Conservation (phyloP, 106 monocot species). For the Platanthera zijinensis region DNA sequence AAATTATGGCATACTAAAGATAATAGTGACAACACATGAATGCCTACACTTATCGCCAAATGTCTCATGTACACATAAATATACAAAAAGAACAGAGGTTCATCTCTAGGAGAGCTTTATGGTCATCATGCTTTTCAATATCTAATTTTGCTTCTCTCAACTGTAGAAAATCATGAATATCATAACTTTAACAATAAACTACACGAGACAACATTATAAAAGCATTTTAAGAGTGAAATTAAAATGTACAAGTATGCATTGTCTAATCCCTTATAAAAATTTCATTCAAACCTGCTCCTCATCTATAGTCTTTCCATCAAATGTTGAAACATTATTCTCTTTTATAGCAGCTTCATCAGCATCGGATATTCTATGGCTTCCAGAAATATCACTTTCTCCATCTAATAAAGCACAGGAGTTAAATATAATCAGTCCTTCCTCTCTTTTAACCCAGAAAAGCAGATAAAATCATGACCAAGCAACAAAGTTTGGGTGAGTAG, state of each 20-base stretch:
- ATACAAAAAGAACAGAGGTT: slow-evolving; percentile 2
- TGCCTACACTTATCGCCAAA: no score
- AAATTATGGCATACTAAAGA: no score
- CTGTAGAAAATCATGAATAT: slow-evolving; percentile 14
- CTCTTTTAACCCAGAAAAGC: no score
- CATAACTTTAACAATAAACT: not conserved
- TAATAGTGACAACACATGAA: no score
- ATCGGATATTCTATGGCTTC: slow-evolving; percentile 27
- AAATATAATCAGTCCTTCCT: no score
- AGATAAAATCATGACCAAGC: no score
- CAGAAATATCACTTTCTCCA: slow-evolving; percentile 45
- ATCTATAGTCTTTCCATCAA: slow-evolving; percentile 30
- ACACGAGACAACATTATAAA: not conserved
- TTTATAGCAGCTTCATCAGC: slow-evolving; percentile 23
- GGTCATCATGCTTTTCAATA: slow-evolving; percentile 43
- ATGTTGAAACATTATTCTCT: slow-evolving; percentile 21
- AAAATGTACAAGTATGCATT: not conserved
- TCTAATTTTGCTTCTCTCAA: slow-evolving; percentile 31
- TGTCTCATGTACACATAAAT: not conserved
- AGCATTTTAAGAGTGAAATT: not conserved
- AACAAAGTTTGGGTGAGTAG: no score
- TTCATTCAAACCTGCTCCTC: slow-evolving; percentile 33
- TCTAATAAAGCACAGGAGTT: no score
- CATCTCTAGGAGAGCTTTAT: slow-evolving; percentile 47
- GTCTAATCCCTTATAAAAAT: not conserved